Evolutionary conservation across 805 yeast species (phyloP).

Genomic region (Candida dendrica): DNA sequence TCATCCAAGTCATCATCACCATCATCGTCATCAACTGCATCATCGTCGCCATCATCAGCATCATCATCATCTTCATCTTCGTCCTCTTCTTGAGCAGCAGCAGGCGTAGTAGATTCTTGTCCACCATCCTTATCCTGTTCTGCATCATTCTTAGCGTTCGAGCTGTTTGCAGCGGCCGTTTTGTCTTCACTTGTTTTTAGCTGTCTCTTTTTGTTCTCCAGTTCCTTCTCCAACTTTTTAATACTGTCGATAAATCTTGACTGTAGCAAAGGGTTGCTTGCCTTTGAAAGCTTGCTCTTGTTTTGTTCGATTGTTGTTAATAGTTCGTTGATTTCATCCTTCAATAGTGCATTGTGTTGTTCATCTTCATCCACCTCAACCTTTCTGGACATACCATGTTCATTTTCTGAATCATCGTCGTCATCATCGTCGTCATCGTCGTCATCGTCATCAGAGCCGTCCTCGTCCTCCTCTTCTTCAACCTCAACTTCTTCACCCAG

Average conservation of each 20-base stretch:
- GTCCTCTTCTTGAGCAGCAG: conserved; percentile 8
- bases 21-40: conserved; percentile 22
- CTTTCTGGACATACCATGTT: conserved; percentile 40
- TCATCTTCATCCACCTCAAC: conserved; percentile 48
- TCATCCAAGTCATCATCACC: conserved; percentile 24
- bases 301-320: conserved; percentile 73
- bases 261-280: conserved; percentile 77
- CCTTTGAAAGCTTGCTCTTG: conserved; percentile 61
- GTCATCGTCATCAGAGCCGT: conserved; percentile 43
- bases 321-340: conserved; percentile 81
- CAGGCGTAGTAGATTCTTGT: conserved; percentile 16
- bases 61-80: conserved; percentile 24
- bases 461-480: conserved; percentile 38
- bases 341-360: conserved; percentile 65
- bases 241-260: conserved; percentile 81
- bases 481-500: conserved; percentile 40
- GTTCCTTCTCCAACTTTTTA: conserved; percentile 67
- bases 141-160: conserved; percentile 10
- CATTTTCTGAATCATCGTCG: conserved; percentile 44
- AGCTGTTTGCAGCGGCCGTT: conserved; percentile 7
- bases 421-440: conserved; percentile 51
- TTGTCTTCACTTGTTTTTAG: conserved; percentile 34
- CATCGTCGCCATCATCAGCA: conserved; percentile 26
- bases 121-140: conserved; percentile 17
- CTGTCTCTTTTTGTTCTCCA: conserved; percentile 72